Conservation (phyloP, 208 protist genomes). For the Leishmania amazonensis region DNA sequence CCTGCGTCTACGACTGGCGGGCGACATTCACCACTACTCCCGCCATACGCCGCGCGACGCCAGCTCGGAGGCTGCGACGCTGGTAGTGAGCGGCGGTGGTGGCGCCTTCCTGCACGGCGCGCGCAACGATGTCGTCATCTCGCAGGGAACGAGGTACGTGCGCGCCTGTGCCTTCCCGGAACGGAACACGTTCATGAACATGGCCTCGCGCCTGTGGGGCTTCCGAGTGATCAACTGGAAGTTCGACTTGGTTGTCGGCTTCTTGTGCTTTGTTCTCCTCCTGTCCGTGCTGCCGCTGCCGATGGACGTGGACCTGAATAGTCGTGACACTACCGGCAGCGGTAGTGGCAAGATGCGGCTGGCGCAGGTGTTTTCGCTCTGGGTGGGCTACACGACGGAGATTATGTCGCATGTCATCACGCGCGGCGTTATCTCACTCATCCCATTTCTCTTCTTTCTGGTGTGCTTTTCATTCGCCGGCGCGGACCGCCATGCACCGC, state of each 20-base stretch:
- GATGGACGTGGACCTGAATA: constrained; percentile 20
- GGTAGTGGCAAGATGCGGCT: neutral
- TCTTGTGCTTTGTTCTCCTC: constrained; percentile 69
- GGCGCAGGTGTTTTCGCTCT: constrained; percentile 34
- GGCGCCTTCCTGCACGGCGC: constrained; percentile 86
- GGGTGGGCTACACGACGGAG: constrained; percentile 38
- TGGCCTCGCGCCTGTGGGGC: constrained; percentile 62
- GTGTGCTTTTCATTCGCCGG: constrained; percentile 58
- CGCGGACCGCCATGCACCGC: constrained; percentile 37
- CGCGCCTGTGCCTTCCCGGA: constrained; percentile 61
- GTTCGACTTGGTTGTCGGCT: constrained; percentile 80
- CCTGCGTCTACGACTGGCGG: constrained; percentile 62
- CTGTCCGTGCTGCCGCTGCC: constrained; percentile 63
- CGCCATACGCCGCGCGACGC: constrained; percentile 62
- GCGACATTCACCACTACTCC: constrained; percentile 91
- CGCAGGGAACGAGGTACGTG: constrained; percentile 65
- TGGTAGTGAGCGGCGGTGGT: constrained; percentile 84
- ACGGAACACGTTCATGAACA: constrained; percentile 62
- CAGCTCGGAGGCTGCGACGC: constrained; percentile 56
- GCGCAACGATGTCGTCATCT: constrained; percentile 52
- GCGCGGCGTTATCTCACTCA: constrained; percentile 51
- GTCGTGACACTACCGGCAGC: neutral
- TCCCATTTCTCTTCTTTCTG: constrained; percentile 53
- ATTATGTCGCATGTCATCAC: constrained; percentile 53
- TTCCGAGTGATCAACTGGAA: constrained; percentile 89